Evolutionary conservation across 495 filamentous ascomycete species (phyloP).

Genomic region (Talaromyces trachyspermus): DNA sequence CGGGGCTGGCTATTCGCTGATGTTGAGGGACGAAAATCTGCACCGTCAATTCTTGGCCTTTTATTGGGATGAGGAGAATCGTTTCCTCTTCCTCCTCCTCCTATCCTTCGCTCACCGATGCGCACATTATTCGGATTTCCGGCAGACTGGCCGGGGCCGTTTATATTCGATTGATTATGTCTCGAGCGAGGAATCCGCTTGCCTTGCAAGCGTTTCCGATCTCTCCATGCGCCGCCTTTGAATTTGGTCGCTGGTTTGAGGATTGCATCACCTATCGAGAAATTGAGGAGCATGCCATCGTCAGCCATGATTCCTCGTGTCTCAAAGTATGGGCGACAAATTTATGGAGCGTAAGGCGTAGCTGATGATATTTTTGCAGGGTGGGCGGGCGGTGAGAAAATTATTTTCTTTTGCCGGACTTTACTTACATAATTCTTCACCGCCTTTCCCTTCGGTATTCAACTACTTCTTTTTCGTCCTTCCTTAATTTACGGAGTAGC

Average conservation of each 20-base stretch:
- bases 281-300: slow-evolving; percentile 93
- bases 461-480: neutral
- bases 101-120: slow-evolving; percentile 4
- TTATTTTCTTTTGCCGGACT: slow-evolving; percentile 3
- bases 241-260: slow-evolving; percentile 59
- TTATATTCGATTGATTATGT: slow-evolving; percentile 18
- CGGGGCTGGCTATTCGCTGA: neutral
- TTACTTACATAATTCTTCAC: neutral
- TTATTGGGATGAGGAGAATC: slow-evolving; percentile 29
- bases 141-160: slow-evolving; percentile 8
- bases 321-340: too few species aligned
- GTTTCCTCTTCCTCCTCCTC: too few species aligned
- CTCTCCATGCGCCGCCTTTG: slow-evolving; percentile 87
- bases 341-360: too few species aligned
- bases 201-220: slow-evolving; percentile 62
- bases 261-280: slow-evolving; percentile 59
- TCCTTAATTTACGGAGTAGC: too few species aligned
- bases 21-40: slow-evolving; percentile 8
- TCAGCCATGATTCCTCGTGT: too few species aligned
- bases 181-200: slow-evolving; percentile 14
- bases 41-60: slow-evolving; percentile 28
- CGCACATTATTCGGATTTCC: slow-evolving; percentile 36
- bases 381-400: slow-evolving; percentile 1
- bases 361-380: neutral
- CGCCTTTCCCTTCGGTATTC: neutral